These are phyloP conservation scores for Eimeria tenella DNA, from an alignment of 169 alveolate species.

Conservation along the genomic window DNA sequence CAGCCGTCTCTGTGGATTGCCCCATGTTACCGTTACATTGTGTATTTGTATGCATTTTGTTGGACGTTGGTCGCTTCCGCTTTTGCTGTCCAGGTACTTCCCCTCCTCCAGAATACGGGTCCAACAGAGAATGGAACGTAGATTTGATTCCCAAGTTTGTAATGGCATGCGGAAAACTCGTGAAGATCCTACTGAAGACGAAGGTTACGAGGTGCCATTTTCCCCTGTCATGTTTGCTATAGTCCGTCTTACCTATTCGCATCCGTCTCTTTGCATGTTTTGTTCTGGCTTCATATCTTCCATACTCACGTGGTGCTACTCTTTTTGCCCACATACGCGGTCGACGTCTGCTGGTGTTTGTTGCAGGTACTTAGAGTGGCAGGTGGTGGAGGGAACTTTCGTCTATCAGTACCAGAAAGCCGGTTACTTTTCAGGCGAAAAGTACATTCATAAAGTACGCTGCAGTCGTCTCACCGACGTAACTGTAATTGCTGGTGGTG, in stretches of 20 bases:
- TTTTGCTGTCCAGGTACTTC: slow-evolving; percentile 84
- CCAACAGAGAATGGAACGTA: slow-evolving; percentile 99
- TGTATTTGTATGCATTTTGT: too few relatives aligned
- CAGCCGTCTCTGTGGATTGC: too few relatives aligned
- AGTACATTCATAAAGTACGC: slow-evolving; percentile 94
- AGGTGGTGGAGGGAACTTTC: slow-evolving; percentile 92
- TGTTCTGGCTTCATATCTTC: not conserved
- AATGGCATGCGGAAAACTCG: slow-evolving; percentile 98
- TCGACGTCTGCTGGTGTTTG: not conserved
- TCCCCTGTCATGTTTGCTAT: too few relatives aligned
- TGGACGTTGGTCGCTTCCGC: not conserved
- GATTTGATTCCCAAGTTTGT: slow-evolving; percentile 98
- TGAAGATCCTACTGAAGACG: slow-evolving; percentile 96
- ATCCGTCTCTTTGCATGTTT: too few relatives aligned
- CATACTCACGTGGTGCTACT: not conserved
- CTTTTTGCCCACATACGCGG: not conserved
- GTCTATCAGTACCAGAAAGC: slow-evolving; percentile 98
- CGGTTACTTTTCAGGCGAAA: slow-evolving; percentile 94
- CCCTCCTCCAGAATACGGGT: slow-evolving; percentile 95
- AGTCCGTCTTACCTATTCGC: too few relatives aligned
- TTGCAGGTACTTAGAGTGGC: slow-evolving; percentile 95
- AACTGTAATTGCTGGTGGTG: not conserved
- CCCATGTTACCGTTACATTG: too few relatives aligned
- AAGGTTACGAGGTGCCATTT: slow-evolving; percentile 89
- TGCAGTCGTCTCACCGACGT: too few relatives aligned